Evolutionary conservation across 2,329 filamentous ascomycete genomes (phyloP), one percentile per base, ranked within the genome.

Genomic region (Hypocreales sp.): DNA sequence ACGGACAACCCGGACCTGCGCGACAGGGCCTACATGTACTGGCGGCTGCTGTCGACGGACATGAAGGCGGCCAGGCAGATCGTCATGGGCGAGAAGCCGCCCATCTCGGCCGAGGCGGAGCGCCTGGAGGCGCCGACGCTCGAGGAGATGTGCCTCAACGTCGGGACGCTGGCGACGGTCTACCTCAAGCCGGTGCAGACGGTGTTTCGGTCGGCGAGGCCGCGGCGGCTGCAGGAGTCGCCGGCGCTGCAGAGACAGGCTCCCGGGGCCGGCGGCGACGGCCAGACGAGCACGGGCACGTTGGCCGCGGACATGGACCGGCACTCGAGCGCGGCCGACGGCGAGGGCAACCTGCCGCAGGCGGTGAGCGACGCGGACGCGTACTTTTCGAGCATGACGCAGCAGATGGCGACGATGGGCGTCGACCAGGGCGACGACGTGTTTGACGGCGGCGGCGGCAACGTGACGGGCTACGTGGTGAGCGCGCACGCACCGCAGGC

Each of bases 11-110:
- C 90, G 1, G 90, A 98, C 53, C 70, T 98, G 16, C 76, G 90
- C 36, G 90, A 98, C 50, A 67, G 90, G 42, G 90, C 90, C 0
- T 98, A 94, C 60, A 95, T 98, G 86, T 98, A 98, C 61, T 98
- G 90, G 90, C 81, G 90, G 5, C 67, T 98, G 10, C 66, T 98
- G 2, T 93, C 84, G 2, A 92, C 84, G 1, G 86, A 94, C 48
- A 87, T 92, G 40, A 74, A 77, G 26, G 72, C 79, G 1, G 90
- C 90, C 2, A 90, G 80, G 47, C 63, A 74, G 35, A 72, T 98
- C 27, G 86, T 98, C 38, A 95, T 98, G 87, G 87, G 90, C 33
- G 80, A 92, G 40, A 98, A 98, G 50, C 90, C 90, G 6, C 71
- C 87, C 7, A 95, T 98, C 51, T 93, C 86, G 2, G 87, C 90